Evolutionary conservation across 2,329 filamentous ascomycete genomes (phyloP).

Genomic region (Fusarium concolor): DNA sequence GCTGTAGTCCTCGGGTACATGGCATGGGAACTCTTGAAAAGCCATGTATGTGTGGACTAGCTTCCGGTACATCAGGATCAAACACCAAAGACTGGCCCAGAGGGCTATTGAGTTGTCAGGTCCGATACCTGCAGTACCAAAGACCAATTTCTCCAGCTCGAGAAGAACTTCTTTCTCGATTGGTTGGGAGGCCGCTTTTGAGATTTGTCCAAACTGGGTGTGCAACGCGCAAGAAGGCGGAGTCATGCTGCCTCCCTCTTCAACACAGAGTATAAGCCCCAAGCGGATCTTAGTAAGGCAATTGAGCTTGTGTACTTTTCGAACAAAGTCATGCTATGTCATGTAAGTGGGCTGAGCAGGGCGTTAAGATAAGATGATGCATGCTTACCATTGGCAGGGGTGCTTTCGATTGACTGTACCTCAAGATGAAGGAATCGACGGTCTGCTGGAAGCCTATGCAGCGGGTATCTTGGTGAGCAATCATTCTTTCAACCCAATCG

Average conservation of each 20-base stretch:
- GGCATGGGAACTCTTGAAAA: constrained; percentile 46
- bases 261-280: constrained; percentile 43
- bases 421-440: constrained; percentile 45
- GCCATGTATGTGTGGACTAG: constrained; percentile 46
- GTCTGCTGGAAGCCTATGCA: constrained; percentile 47
- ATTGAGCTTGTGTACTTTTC: constrained; percentile 45
- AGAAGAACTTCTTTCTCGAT: constrained; percentile 44
- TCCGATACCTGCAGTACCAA: constrained; percentile 41
- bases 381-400: constrained; percentile 42
- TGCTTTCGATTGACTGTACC: constrained; percentile 39
- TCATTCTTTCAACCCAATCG: constrained; percentile 44
- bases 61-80: constrained; percentile 48
- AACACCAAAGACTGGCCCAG: constrained; percentile 46
- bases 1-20: constrained; percentile 47
- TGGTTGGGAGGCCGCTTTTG: constrained; percentile 44
- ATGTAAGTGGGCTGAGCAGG: constrained; percentile 4
- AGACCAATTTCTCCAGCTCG: constrained; percentile 44
- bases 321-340: constrained; percentile 40
- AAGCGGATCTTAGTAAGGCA: constrained; percentile 45
- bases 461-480: constrained; percentile 40
- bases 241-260: constrained; percentile 40
- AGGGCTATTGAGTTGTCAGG: constrained; percentile 43
- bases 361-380: not conserved
- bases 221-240: constrained; percentile 46
- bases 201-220: constrained; percentile 47